Evolutionary conservation across 305 asterid species (phyloP).

Genomic region (Solanum hybrid): DNA sequence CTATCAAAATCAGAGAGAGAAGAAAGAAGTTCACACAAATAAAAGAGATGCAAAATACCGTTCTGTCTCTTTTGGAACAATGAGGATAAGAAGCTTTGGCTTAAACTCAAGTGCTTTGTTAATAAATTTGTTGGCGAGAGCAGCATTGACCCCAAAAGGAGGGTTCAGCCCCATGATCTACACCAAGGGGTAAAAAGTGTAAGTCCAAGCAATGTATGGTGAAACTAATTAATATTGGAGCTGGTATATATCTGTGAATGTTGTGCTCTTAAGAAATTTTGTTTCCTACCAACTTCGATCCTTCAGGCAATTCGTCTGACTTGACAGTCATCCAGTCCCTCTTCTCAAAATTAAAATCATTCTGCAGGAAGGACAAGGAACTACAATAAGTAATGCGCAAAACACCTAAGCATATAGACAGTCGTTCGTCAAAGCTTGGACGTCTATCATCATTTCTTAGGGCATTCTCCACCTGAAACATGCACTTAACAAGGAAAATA

Average conservation of each 20-base stretch:
- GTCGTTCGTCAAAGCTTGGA: background rate
- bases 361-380: constrained; percentile 33
- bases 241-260: background rate
- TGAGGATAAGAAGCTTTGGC: constrained; percentile 83
- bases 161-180: constrained; percentile 98
- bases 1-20: background rate
- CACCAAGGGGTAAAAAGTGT: constrained; percentile 10
- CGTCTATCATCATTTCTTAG: background rate
- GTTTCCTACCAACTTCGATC: constrained; percentile 33
- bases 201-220: background rate
- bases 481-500: background rate
- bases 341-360: constrained; percentile 40
- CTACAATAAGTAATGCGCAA: background rate
- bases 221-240: background rate
- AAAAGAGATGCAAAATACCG: constrained; percentile 26
- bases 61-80: constrained; percentile 63
- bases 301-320: constrained; percentile 23
- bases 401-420: background rate
- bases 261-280: background rate
- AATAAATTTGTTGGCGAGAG: constrained; percentile 68
- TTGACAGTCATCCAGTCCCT: constrained; percentile 39
- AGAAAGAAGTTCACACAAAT: background rate
- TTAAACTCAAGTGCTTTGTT: constrained; percentile 79
- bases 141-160: constrained; percentile 76
- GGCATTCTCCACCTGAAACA: background rate